Evolutionary conservation across 352 stramenopile genomes (phyloP), one percentile per base, ranked within the genome.

Genomic region (Stephanocyclus meneghinianus): DNA sequence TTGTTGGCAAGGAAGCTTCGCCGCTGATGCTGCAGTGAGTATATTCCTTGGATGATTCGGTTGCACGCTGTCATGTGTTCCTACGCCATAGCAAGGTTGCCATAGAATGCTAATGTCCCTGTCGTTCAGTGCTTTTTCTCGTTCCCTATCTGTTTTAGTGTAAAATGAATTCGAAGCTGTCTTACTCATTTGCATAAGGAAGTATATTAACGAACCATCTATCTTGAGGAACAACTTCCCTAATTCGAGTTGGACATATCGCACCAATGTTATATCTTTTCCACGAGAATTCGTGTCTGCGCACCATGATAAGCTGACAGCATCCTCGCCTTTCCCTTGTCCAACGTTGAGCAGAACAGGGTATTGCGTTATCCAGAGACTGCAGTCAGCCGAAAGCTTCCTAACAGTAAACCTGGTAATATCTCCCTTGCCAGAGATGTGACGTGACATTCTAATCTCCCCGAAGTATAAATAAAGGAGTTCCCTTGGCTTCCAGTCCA

Each of bases 341-440:
- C 81, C 78, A 67, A 90, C 73, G 44, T 80, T 83, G 15, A 91
- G 62, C 13, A 89, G 56, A 44, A 85, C 73, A 18, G 85, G 85
- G 68, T 86, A 91, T 5, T 75, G 78, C 6, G 85, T 87, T 0
- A 89, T 69, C 85, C 81, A 91, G 7, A 91, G 71, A 64, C 87
- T 77, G 65, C 87, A 89, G 51, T 91, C 83, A 2, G 77, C 42
- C 29, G 76, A 75, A 29, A 90, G 74, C 44, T 64, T 53, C 26
- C 80, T 74, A 47, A 86, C 70, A 16, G 69, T 67, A 10, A 87
- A 37, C 37, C 44, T 72, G 6, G 80, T 51, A 15, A 51, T 53
- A 26, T 87, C 79, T 45, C 71, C 61, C 9, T 71, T 73, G 26
- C 9, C 26, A 29, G 80, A 60, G 5, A 79, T 56, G 21, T 51